phyloP scores from a whole-genome alignment of 2,329 filamentous ascomycete genomes.

The Phialocephala sp. region DNA sequence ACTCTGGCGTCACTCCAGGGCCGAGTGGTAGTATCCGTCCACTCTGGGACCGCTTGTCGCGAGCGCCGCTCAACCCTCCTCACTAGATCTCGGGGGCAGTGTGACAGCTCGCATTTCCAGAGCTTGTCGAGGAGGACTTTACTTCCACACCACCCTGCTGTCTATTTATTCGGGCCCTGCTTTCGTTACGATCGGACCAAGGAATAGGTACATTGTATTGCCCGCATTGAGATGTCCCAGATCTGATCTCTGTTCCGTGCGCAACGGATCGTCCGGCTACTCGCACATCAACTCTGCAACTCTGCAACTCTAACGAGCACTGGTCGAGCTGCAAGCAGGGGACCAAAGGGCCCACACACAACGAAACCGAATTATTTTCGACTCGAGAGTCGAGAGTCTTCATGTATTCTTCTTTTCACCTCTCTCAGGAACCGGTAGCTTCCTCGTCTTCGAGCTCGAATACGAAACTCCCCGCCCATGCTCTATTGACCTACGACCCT shows the following conservation, averaged over 20 bases:
- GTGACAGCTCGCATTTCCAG: not conserved
- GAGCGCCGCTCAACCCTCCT: no score
- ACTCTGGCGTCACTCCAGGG: not conserved
- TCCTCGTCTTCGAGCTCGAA: not conserved
- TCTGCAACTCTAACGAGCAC: not conserved
- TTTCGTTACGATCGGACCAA: not conserved
- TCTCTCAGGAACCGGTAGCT: no score
- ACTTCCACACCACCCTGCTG: not conserved
- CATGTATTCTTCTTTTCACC: no score
- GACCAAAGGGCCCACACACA: not conserved
- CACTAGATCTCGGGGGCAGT: not conserved
- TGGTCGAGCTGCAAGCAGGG: constrained; percentile 1
- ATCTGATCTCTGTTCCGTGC: constrained; percentile 8
- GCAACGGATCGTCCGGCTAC: not conserved
- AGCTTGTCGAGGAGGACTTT: not conserved
- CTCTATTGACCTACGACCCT: not conserved
- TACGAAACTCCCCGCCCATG: not conserved
- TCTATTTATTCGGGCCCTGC: not conserved
- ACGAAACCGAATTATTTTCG: not conserved
- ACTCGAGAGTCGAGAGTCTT: no score
- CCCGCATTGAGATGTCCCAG: not conserved
- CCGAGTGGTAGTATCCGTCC: not conserved
- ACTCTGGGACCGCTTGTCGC: not conserved
- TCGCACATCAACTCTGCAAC: not conserved
- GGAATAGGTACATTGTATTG: no score